Percentiles rank a stretch among this genome's conserved stretches.
phyloP scores from a whole-genome alignment of 805 yeast genomes.

The Zygosaccharomyces kombuchaensis region DNA sequence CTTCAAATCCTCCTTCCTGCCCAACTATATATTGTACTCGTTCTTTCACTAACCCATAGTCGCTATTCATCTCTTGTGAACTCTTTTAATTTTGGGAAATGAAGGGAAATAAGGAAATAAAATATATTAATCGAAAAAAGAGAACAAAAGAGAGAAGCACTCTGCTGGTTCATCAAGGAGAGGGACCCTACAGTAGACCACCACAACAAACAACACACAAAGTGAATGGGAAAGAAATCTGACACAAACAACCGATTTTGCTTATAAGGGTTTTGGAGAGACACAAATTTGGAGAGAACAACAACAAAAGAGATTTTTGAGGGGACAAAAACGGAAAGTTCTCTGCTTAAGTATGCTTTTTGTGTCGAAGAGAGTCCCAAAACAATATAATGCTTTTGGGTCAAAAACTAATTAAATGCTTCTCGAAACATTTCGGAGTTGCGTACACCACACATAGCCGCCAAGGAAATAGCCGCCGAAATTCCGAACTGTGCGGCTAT shows the following conservation, averaged over 20 bases:
- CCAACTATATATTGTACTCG: background rate
- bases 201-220: background rate
- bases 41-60: background rate
- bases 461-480: constrained; percentile 13
- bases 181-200: background rate
- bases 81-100: background rate
- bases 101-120: background rate
- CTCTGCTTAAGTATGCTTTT: background rate
- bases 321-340: background rate
- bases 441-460: constrained; percentile 9
- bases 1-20: background rate
- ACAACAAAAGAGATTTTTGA: background rate
- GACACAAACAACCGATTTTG: constrained; percentile 5
- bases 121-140: background rate
- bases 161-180: background rate
- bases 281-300: background rate
- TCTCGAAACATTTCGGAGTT: background rate
- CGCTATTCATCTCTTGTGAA: constrained; percentile 1
- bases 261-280: constrained; percentile 1
- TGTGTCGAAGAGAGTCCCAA: background rate
- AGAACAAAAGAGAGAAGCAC: background rate
- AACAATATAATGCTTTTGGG: constrained; percentile 3
- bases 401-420: background rate
- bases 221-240: background rate
- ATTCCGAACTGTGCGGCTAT: background rate